Conservation (phyloP, 2,329 filamentous ascomycete species). For the Madurella fahalii region DNA sequence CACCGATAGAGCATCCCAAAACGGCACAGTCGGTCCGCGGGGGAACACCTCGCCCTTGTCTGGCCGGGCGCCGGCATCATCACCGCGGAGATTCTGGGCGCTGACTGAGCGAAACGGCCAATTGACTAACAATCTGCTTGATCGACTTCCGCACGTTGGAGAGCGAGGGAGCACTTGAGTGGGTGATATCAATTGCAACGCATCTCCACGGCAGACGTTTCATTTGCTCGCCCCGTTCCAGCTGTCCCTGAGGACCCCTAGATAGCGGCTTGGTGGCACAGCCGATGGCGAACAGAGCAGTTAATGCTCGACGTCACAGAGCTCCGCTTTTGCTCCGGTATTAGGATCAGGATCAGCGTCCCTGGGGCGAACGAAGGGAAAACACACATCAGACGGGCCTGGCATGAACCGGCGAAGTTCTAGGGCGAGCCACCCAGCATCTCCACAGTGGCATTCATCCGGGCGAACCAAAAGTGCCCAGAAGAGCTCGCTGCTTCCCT, state of each 20-base stretch:
- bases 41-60: not conserved
- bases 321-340: constrained; percentile 13
- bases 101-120: constrained; percentile 18
- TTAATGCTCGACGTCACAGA: constrained; percentile 15
- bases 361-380: constrained; percentile 9
- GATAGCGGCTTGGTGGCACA: not conserved
- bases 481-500: constrained; percentile 13
- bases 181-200: not conserved
- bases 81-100: constrained; percentile 14
- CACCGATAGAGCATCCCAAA: not conserved
- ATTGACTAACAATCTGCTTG: constrained; percentile 1
- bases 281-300: not conserved
- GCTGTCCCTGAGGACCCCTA: not conserved
- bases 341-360: constrained; percentile 8
- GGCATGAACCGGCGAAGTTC: constrained; percentile 13
- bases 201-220: constrained; percentile 10
- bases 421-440: constrained; percentile 10
- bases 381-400: constrained; percentile 7
- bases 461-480: constrained; percentile 25
- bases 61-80: not conserved
- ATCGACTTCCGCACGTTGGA: constrained; percentile 3
- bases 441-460: constrained; percentile 25
- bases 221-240: not conserved
- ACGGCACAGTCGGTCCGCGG: not conserved
- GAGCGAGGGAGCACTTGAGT: not conserved